phyloP scores from a whole-genome alignment of 2,329 filamentous ascomycete genomes.

The Colletotrichum lini region DNA sequence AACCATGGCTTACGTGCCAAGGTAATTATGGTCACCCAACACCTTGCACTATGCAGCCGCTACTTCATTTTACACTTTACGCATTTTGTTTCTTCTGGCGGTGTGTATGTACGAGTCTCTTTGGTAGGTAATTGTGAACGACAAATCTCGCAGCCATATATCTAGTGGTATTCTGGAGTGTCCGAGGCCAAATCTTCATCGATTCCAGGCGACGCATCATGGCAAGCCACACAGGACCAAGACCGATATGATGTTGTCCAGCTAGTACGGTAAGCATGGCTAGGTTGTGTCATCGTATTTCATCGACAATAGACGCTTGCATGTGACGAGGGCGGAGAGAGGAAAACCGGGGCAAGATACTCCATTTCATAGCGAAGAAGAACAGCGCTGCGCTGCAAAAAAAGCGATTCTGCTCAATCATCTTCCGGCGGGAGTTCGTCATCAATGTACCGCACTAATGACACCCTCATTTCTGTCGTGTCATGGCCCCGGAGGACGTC shows the following conservation, averaged over 20 bases:
- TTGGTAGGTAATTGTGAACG: background rate
- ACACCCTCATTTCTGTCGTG: constrained; percentile 96
- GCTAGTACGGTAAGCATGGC: background rate
- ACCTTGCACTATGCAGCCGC: background rate
- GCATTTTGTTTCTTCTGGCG: background rate
- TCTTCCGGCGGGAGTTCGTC: constrained; percentile 98
- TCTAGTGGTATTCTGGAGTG: background rate
- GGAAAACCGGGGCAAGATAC: background rate
- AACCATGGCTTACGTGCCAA: constrained; percentile 7
- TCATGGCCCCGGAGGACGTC: constrained; percentile 94
- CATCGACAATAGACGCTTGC: background rate
- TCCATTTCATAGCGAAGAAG: background rate
- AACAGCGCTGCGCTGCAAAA: background rate
- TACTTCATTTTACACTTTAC: background rate
- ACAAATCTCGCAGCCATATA: background rate
- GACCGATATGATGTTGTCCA: background rate
- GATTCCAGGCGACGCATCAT: too few species aligned
- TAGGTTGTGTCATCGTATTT: background rate
- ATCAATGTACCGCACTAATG: constrained; percentile 93
- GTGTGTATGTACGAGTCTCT: background rate
- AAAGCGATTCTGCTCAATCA: constrained; percentile 69
- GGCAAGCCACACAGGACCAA: background rate
- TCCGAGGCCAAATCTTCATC: background rate
- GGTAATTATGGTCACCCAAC: background rate
- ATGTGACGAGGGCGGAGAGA: background rate